These are phyloP conservation scores for Mollisiaceae sp. DNA, from an alignment of 2,329 filamentous ascomycete genomes.

Conservation along the genomic window DNA sequence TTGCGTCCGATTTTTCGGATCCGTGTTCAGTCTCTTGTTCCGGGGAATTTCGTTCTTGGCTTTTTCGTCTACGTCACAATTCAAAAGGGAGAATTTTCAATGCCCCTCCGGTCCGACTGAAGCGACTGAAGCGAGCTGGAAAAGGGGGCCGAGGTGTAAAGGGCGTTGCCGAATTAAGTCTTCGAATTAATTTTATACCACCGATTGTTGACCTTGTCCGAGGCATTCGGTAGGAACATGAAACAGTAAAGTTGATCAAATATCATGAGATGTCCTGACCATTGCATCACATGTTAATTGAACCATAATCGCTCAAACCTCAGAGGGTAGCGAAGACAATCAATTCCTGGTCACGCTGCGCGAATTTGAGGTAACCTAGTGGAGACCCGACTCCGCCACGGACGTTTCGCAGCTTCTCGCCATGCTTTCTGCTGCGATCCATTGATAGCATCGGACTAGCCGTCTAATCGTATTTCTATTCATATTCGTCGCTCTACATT, in stretches of 20 bases:
- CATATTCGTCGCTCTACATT: slow-evolving; percentile 18
- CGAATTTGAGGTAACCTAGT: neutral
- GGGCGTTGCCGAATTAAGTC: neutral
- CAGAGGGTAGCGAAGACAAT: neutral
- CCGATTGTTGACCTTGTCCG: no score
- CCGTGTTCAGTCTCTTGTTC: neutral
- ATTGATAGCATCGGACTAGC: neutral
- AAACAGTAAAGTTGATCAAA: neutral
- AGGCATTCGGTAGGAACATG: neutral
- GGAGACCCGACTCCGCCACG: neutral
- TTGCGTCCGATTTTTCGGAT: slow-evolving; percentile 1
- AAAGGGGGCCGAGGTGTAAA: slow-evolving; percentile 1
- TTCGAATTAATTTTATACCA: neutral
- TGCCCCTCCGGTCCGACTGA: neutral
- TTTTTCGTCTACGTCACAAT: slow-evolving; percentile 1
- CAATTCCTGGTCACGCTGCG: neutral
- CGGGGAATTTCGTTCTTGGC: neutral
- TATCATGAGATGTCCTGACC: neutral
- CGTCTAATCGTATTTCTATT: neutral
- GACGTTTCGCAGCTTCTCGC: neutral
- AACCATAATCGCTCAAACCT: neutral
- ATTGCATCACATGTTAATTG: slow-evolving; percentile 1
- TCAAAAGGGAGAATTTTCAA: neutral
- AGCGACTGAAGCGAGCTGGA: slow-evolving; percentile 4
- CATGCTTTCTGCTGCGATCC: neutral